Conservation (phyloP, 2,329 filamentous ascomycete genomes). For the Nemania serpens region DNA sequence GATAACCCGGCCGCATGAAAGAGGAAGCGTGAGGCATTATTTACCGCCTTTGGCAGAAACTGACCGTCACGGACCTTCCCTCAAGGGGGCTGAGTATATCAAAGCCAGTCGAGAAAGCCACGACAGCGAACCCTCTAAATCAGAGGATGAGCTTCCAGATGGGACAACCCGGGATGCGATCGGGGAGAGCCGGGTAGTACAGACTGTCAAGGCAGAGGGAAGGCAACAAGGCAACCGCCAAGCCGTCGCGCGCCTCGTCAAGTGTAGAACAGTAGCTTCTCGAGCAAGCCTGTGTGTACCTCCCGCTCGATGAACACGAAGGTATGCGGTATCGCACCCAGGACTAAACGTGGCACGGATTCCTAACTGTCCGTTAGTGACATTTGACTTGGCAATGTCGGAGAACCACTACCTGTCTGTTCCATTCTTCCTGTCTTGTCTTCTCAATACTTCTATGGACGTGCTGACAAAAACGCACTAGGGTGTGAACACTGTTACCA, state of each 20-base stretch:
- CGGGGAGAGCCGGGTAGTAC: conserved; percentile 2
- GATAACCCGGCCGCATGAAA: not conserved
- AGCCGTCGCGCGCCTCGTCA: conserved; percentile 16
- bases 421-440: too few species aligned
- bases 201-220: conserved; percentile 6
- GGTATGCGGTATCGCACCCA: not conserved
- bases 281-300: not conserved
- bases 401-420: too few species aligned
- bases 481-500: too few species aligned
- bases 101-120: not conserved
- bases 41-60: too few species aligned
- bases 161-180: not conserved
- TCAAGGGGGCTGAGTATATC: not conserved
- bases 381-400: not conserved
- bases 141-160: not conserved
- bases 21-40: not conserved
- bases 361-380: conserved; percentile 2
- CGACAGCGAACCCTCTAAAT: not conserved
- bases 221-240: conserved; percentile 23
- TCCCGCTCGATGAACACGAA: not conserved
- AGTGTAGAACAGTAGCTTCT: not conserved
- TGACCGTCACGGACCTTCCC: too few species aligned
- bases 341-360: not conserved
- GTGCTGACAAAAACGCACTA: too few species aligned
- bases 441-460: too few species aligned